phyloP scores from a whole-genome alignment of 441 rosid genomes.

The Mallotus japonicus region DNA sequence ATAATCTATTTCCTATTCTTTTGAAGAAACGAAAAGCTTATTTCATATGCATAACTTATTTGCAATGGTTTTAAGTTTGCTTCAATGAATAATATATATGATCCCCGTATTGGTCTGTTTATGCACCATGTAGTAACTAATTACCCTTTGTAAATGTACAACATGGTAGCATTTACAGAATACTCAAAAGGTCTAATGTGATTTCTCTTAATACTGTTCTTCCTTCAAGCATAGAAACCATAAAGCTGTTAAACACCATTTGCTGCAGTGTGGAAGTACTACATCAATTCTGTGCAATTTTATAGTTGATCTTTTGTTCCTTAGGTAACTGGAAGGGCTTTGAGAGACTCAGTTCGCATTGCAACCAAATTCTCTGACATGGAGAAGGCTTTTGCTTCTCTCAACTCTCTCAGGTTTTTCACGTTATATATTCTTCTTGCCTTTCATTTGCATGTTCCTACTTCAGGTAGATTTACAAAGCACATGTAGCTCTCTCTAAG shows the following conservation, averaged over 20 bases:
- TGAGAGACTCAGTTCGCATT: slow-evolving; percentile 82
- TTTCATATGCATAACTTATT: background rate
- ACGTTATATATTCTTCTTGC: slow-evolving; percentile 11
- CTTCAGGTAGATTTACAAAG: background rate
- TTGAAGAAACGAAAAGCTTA: background rate
- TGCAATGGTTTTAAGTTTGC: background rate
- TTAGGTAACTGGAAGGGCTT: slow-evolving; percentile 82
- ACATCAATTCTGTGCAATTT: background rate
- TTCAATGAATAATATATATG: background rate
- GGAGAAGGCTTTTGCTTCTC: slow-evolving; percentile 64
- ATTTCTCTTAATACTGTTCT: background rate
- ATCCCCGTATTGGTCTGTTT: background rate
- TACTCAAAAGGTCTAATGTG: background rate
- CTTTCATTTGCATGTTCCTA: slow-evolving; percentile 16
- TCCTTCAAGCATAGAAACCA: background rate
- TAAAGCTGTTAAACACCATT: background rate
- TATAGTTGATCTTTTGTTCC: slow-evolving; percentile 18
- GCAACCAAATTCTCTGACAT: slow-evolving; percentile 70
- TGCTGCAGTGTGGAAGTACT: background rate
- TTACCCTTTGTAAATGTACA: background rate
- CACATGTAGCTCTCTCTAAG: slow-evolving; percentile 17
- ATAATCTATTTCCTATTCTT: background rate
- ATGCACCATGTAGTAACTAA: background rate
- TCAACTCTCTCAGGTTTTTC: slow-evolving; percentile 58
- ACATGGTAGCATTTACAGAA: background rate